Evolutionary conservation across 257 asterid genomes (phyloP).

Genomic region (Solanum rostratum): DNA sequence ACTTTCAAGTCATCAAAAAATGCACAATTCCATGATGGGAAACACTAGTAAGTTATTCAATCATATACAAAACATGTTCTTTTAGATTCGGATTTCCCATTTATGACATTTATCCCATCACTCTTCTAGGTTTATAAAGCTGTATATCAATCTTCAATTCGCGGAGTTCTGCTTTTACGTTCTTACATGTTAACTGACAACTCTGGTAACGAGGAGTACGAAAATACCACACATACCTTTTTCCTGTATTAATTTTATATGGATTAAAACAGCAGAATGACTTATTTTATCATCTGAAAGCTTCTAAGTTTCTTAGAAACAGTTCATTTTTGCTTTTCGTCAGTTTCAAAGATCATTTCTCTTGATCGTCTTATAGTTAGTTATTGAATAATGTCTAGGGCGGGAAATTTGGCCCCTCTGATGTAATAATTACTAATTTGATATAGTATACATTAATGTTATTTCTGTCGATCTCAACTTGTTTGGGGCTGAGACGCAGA

Average conservation of each 20-base stretch:
- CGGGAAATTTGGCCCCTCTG: not conserved
- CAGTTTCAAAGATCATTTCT: not conserved
- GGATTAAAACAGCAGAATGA: not conserved
- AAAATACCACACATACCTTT: not conserved
- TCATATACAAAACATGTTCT: not conserved
- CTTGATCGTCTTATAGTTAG: not conserved
- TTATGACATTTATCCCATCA: not conserved
- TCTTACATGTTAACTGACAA: not conserved
- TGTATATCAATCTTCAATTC: not conserved
- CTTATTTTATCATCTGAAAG: not conserved
- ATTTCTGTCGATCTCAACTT: not conserved
- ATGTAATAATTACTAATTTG: not conserved
- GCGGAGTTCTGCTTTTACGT: not conserved
- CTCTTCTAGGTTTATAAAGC: not conserved
- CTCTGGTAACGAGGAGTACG: not conserved
- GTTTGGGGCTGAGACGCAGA: not conserved
- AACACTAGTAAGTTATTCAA: constrained; percentile 28
- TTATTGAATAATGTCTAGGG: not conserved
- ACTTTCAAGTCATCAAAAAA: constrained; percentile 91
- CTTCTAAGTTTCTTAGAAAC: not conserved
- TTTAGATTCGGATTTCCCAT: not conserved
- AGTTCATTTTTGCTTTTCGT: not conserved
- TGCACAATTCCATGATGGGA: constrained; percentile 91
- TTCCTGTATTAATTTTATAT: not conserved
- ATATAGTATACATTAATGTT: not conserved